Evolutionary conservation across 495 filamentous ascomycete species (phyloP).

Genomic region (Penicillium angulare): DNA sequence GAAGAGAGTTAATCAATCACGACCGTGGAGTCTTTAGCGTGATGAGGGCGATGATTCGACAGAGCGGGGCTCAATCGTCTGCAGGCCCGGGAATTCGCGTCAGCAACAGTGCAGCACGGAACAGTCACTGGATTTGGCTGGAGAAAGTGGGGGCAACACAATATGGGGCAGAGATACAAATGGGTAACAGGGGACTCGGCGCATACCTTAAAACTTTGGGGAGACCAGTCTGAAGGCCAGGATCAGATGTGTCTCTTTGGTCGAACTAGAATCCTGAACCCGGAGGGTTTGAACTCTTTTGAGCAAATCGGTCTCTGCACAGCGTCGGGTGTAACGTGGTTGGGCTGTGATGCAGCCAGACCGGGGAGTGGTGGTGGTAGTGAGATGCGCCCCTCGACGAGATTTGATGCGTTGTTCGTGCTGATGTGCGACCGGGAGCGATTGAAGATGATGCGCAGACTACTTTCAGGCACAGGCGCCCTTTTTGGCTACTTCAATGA

Average conservation of each 20-base stretch:
- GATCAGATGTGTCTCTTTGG: constrained; percentile 21
- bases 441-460: constrained; percentile 33
- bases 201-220: constrained; percentile 35
- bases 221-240: no score
- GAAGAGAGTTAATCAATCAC: no score
- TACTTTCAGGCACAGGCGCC: constrained; percentile 4
- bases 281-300: constrained; percentile 39
- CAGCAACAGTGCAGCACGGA: constrained; percentile 43
- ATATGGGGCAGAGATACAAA: constrained; percentile 15
- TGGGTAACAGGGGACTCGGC: constrained; percentile 25
- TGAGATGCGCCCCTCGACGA: constrained; percentile 27
- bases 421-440: constrained; percentile 30
- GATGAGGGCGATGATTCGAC: constrained; percentile 45
- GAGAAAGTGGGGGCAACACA: constrained; percentile 1
- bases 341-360: constrained; percentile 51
- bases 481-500: neutral
- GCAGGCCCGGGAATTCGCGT: constrained; percentile 40
- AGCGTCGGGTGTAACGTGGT: constrained; percentile 48
- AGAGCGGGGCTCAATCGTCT: constrained; percentile 33
- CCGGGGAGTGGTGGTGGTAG: no score
- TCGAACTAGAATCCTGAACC: constrained; percentile 27
- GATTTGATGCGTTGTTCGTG: constrained; percentile 51
- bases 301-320: constrained; percentile 36
- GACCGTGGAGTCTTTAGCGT: constrained; percentile 20
- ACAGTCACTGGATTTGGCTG: constrained; percentile 45